Conservation (phyloP, 2,329 filamentous ascomycete species). For the Reticulascus tulasneorum region DNA sequence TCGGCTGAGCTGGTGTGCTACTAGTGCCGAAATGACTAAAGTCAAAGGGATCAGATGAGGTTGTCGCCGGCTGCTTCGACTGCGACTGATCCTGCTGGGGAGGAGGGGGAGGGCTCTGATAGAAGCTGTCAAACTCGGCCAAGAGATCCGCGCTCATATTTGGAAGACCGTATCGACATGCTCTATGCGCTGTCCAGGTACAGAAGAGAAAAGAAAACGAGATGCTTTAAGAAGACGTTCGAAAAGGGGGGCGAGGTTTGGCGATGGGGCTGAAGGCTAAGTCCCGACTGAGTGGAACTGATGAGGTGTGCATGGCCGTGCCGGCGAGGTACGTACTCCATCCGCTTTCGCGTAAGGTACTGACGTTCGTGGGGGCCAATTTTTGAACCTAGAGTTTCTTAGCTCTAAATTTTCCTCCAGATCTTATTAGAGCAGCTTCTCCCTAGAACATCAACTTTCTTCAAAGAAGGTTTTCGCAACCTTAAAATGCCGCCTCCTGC, state of each 20-base stretch:
- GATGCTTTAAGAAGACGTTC: no score
- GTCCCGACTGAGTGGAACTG: no score
- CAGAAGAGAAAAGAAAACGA: no score
- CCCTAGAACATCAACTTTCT: neutral
- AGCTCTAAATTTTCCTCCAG: neutral
- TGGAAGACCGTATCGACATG: no score
- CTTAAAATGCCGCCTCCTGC: conserved; percentile 14
- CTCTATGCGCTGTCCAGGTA: no score
- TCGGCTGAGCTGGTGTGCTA: conserved; percentile 11
- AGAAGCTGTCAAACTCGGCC: conserved; percentile 55
- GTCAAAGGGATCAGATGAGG: conserved; percentile 20
- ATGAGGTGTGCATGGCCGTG: no score
- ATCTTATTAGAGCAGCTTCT: neutral
- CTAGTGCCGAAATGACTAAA: conserved; percentile 17
- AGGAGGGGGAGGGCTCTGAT: conserved; percentile 28
- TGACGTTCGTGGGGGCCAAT: no score
- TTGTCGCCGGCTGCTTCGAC: conserved; percentile 10
- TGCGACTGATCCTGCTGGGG: conserved; percentile 14
- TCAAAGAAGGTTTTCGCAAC: neutral
- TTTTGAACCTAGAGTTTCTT: conserved; percentile 8
- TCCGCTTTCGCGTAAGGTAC: no score
- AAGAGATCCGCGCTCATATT: conserved; percentile 68
- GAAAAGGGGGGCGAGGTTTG: no score
- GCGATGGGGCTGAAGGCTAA: no score
- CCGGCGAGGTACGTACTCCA: no score